Conservation (phyloP, 2,329 filamentous ascomycete genomes). For the Zalaria obscura region DNA sequence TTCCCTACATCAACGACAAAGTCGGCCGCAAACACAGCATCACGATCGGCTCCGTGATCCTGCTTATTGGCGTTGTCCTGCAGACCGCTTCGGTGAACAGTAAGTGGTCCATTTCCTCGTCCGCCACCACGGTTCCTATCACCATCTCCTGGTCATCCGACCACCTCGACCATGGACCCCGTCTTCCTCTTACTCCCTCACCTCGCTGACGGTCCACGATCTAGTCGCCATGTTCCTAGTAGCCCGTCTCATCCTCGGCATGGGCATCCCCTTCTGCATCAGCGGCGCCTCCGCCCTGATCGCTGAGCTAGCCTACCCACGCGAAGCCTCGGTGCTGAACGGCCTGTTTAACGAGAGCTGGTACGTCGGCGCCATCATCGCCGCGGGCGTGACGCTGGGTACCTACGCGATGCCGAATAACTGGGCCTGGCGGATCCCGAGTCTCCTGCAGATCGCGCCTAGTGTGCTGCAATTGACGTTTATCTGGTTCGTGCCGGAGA, state of each 20-base stretch:
- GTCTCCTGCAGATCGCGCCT: constrained; percentile 9
- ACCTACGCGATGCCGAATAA: constrained; percentile 7
- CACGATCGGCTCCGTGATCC: constrained; percentile 30
- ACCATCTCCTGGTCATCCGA: not conserved
- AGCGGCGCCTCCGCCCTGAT: constrained; percentile 3
- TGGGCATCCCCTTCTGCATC: constrained; percentile 5
- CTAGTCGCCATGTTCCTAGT: not conserved
- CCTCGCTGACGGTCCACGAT: too few relatives aligned
- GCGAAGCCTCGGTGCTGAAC: constrained; percentile 1
- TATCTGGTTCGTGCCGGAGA: constrained; percentile 40
- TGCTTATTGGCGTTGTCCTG: constrained; percentile 24
- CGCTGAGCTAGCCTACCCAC: not conserved
- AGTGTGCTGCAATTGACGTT: constrained; percentile 27
- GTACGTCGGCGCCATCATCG: constrained; percentile 8
- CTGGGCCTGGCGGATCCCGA: constrained; percentile 11
- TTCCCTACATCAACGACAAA: constrained; percentile 24
- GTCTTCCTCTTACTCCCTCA: too few relatives aligned
- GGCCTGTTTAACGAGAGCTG: constrained; percentile 6
- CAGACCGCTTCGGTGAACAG: constrained; percentile 1
- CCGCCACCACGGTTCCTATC: not conserved
- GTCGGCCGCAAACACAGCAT: constrained; percentile 32
- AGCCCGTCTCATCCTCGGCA: not conserved
- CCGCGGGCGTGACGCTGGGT: constrained; percentile 10
- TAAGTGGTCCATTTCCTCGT: not conserved
- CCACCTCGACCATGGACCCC: too few relatives aligned